phyloP scores from a whole-genome alignment of 139 green algal species.

The Penium margaritaceum region DNA sequence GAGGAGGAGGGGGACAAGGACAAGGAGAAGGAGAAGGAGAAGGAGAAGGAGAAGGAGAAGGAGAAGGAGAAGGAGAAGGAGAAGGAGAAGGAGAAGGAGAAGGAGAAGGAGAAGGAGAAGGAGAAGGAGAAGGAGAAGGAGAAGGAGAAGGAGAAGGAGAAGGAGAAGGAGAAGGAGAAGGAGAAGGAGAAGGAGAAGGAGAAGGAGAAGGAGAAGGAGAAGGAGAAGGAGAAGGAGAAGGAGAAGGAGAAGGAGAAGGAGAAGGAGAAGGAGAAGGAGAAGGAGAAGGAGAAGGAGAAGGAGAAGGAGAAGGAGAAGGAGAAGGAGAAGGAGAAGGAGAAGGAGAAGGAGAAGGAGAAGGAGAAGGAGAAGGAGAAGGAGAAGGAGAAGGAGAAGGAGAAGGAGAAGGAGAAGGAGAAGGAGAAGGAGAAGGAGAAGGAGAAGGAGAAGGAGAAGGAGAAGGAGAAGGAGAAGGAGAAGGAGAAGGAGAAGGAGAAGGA shows the following conservation, averaged over 20 bases:
- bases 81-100: constrained; percentile 4
- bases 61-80: constrained; percentile 4
- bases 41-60: constrained; percentile 4
- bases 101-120: constrained; percentile 4
- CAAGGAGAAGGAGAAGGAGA: too few species aligned
- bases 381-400: constrained; percentile 4
- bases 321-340: constrained; percentile 4
- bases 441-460: constrained; percentile 4
- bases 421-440: constrained; percentile 4
- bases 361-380: constrained; percentile 4
- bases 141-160: constrained; percentile 4
- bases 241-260: constrained; percentile 4
- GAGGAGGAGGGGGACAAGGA: too few species aligned
- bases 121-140: constrained; percentile 4
- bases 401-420: constrained; percentile 4
- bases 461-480: constrained; percentile 4
- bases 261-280: constrained; percentile 4
- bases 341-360: constrained; percentile 4
- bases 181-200: constrained; percentile 4
- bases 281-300: constrained; percentile 4
- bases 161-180: constrained; percentile 4
- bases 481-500: constrained; percentile 9
- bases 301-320: constrained; percentile 4
- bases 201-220: constrained; percentile 4
- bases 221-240: constrained; percentile 4